Base-by-base conservation (phyloP, 352 stramenopile genomes). In the Phytopythium helicoides region DNA sequence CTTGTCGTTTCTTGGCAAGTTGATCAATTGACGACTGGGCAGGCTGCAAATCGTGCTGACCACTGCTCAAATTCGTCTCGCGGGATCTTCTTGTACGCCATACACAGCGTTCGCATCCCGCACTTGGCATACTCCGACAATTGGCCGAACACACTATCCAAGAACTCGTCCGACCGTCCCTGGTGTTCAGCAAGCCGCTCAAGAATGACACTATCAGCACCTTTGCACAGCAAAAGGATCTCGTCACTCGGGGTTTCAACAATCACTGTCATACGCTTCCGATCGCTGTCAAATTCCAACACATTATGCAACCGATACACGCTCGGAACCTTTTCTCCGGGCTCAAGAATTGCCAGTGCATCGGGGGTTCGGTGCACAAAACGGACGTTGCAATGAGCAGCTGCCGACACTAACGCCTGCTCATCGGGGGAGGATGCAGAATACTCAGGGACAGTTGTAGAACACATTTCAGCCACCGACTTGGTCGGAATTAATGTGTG, bases 181-280 rank as follows among this genome's bases (percentile, higher is more conserved):
- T 76, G 58, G 34, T 87, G 59, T 6, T 60, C 47, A 19, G 52
- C 60, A 19, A 94, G 66, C 4, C 81, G 75, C 46, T 92, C 74
- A 16, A 92, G 67, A 54, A 94, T 91, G 9, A 91, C 80, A 55
- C 82, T 91, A 54, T 94, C 84, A 6, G 84, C 84, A 12, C 84
- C 84, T 64, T 94, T 92, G 53, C 80, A 91, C 9, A 91, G 56
- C 19, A 92, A 52, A 41, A 83, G 62, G 31, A 92, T 81, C 14
- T 71, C 60, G 19, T 74, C 74, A 18, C 71, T 60, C 9, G 73
- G 78, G 5, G 73, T 79, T 51, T 96, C 76, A 15, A 99, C 71
- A 33, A 99, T 80, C 38, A 99, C 87, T 14, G 89, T 97, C 96
- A 99, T 99, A 38, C 97, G 74, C 66, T 99, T 99, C 31, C 97